Percentiles rank a stretch among this genome's conserved stretches.
Evolutionary conservation across 1,284 basidiomycete genomes (phyloP).

Genomic region (Austroboletus novae-zelandiae): DNA sequence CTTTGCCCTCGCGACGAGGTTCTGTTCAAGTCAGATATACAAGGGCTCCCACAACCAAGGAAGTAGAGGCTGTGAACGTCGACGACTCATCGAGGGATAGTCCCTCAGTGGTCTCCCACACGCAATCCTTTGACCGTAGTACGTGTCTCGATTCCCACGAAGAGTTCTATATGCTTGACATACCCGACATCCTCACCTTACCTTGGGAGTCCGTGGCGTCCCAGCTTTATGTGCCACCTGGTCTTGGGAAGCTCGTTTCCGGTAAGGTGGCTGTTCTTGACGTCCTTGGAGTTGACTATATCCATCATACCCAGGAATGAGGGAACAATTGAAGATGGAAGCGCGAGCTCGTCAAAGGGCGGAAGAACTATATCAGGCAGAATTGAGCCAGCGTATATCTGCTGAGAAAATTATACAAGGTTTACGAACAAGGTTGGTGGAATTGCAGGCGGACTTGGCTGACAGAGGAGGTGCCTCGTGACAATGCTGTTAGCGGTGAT

Average conservation of each 20-base stretch:
- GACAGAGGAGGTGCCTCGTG: neutral
- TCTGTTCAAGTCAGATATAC: neutral
- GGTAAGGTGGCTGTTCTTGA: conserved; percentile 22
- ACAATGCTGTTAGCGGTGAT: too few species aligned
- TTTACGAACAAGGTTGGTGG: conserved; percentile 13
- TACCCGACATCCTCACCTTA: conserved; percentile 32
- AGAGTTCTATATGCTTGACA: conserved; percentile 36
- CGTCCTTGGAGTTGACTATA: conserved; percentile 6
- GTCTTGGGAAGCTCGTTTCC: conserved; percentile 35
- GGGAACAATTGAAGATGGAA: conserved; percentile 31
- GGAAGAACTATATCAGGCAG: conserved; percentile 28
- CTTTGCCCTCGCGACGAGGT: neutral
- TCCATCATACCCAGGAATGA: conserved; percentile 33
- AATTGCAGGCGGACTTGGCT: neutral
- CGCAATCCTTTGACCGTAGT: neutral
- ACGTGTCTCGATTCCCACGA: conserved; percentile 7
- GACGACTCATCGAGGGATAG: neutral
- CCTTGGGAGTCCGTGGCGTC: conserved; percentile 31
- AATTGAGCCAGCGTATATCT: conserved; percentile 23
- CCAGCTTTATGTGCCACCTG: conserved; percentile 36
- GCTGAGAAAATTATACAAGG: conserved; percentile 19
- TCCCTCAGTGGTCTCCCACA: neutral
- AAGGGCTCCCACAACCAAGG: neutral
- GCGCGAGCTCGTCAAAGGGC: conserved; percentile 32
- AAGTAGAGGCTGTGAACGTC: neutral